These are phyloP conservation scores for Boletus pseudo-olivaceus DNA, from an alignment of 768 basidiomycete genomes.

Conservation along the genomic window DNA sequence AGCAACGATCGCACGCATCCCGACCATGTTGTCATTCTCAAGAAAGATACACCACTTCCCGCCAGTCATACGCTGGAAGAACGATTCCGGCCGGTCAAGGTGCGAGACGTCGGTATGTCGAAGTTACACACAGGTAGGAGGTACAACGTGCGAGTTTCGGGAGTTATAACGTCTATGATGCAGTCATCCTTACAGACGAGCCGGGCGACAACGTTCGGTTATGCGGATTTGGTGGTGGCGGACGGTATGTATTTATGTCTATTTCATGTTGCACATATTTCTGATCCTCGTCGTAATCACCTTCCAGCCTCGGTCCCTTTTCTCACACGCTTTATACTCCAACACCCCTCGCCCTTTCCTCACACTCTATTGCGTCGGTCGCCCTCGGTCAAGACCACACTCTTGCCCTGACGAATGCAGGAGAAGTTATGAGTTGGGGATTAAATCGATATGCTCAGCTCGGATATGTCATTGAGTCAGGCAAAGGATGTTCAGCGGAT, in stretches of 20 bases:
- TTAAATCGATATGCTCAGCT: constrained; percentile 86
- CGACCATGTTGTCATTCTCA: constrained; percentile 61
- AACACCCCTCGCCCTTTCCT: constrained; percentile 54
- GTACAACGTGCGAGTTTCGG: neutral
- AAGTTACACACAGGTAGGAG: constrained; percentile 78
- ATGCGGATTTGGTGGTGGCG: constrained; percentile 88
- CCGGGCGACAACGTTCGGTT: constrained; percentile 66
- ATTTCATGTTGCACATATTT: neutral
- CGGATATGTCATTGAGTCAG: constrained; percentile 74
- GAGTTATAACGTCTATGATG: neutral
- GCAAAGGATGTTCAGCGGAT: constrained; percentile 46
- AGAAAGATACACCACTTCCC: constrained; percentile 12
- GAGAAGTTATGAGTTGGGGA: constrained; percentile 90
- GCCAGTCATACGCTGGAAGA: constrained; percentile 31
- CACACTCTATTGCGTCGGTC: constrained; percentile 57
- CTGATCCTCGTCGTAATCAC: neutral
- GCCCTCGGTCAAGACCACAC: constrained; percentile 96
- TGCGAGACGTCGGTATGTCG: constrained; percentile 74
- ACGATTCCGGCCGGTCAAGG: constrained; percentile 60
- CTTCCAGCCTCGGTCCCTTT: constrained; percentile 61
- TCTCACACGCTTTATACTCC: constrained; percentile 79
- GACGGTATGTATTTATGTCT: constrained; percentile 52
- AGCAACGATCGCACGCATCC: constrained; percentile 74
- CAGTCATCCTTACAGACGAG: constrained; percentile 71
- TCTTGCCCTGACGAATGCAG: constrained; percentile 71